Evolutionary conservation across 306 rosid genomes (phyloP).

Genomic region (Pyrus communis): DNA sequence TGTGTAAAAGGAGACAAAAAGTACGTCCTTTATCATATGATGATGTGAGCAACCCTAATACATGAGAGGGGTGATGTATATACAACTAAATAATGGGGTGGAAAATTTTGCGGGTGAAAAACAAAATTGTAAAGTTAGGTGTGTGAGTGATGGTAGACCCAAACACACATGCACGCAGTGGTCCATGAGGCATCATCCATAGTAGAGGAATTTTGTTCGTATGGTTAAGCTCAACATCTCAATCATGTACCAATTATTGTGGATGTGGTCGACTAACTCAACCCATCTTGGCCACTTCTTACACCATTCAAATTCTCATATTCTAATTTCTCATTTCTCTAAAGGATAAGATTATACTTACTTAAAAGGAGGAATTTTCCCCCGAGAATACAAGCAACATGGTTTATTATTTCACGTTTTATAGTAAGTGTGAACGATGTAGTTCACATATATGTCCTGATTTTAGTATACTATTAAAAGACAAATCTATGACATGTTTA

Average conservation of each 20-base stretch:
- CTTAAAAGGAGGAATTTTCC: background rate
- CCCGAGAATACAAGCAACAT: background rate
- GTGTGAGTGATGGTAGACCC: slow-evolving; percentile 38
- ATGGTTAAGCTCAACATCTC: slow-evolving; percentile 64
- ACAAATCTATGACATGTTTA: too few species aligned
- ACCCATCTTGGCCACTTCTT: slow-evolving; percentile 19
- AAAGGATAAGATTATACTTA: slow-evolving; percentile 13
- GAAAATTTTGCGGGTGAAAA: background rate
- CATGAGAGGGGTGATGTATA: background rate
- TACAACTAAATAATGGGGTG: background rate
- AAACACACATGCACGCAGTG: slow-evolving; percentile 68
- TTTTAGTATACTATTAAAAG: too few species aligned
- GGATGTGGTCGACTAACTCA: slow-evolving; percentile 45
- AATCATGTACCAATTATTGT: slow-evolving; percentile 66
- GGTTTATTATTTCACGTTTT: too few species aligned
- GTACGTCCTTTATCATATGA: background rate
- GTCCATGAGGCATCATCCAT: slow-evolving; percentile 37
- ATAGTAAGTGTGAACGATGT: too few species aligned
- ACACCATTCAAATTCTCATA: slow-evolving; percentile 11
- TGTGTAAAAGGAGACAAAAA: background rate
- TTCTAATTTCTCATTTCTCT: background rate
- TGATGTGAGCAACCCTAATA: background rate
- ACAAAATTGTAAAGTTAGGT: slow-evolving; percentile 8
- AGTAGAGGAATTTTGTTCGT: slow-evolving; percentile 49
- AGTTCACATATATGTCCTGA: too few species aligned